Percentiles rank a stretch among this genome's conserved stretches.
Evolutionary conservation across 2,329 filamentous ascomycete species (phyloP).

Genomic region (Monosporascus sp.): DNA sequence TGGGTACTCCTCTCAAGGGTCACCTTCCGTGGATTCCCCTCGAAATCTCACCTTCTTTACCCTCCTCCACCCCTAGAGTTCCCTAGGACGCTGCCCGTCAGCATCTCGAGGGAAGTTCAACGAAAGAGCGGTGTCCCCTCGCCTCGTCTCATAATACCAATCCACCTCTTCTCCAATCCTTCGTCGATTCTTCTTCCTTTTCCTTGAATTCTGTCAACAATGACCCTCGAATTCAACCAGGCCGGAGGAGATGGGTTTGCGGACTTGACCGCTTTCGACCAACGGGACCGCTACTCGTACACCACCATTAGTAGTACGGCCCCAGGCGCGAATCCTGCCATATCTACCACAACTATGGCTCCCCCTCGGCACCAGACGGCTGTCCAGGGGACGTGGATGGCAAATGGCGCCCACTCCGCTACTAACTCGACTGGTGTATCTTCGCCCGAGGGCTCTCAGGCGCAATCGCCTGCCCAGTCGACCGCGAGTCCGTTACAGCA

Average conservation of each 20-base stretch:
- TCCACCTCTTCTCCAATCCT: slow-evolving; percentile 34
- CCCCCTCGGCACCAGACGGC: slow-evolving; percentile 26
- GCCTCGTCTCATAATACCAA: slow-evolving; percentile 42
- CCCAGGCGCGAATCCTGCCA: slow-evolving; percentile 31
- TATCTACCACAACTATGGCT: slow-evolving; percentile 34
- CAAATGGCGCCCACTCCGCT: slow-evolving; percentile 32
- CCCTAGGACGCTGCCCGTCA: slow-evolving; percentile 12
- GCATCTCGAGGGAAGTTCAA: slow-evolving; percentile 17
- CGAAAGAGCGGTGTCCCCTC: slow-evolving; percentile 42
- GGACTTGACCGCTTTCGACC: slow-evolving; percentile 55
- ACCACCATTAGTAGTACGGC: slow-evolving; percentile 32
- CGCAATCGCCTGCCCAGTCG: slow-evolving; percentile 43
- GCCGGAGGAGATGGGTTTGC: slow-evolving; percentile 55
- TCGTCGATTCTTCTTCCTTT: slow-evolving; percentile 28
- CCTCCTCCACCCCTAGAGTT: slow-evolving; percentile 24
- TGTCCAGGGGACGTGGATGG: slow-evolving; percentile 44
- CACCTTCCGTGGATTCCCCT: slow-evolving; percentile 21
- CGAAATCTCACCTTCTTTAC: slow-evolving; percentile 28
- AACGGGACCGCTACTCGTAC: slow-evolving; percentile 51
- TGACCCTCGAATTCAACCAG: slow-evolving; percentile 57
- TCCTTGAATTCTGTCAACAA: slow-evolving; percentile 33
- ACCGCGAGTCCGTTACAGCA: slow-evolving; percentile 49
- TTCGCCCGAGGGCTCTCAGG: slow-evolving; percentile 45
- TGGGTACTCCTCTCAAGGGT: slow-evolving; percentile 20
- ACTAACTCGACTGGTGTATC: slow-evolving; percentile 41